Conservation (phyloP, 805 yeast genomes). For the Torulaspora maleeae region DNA sequence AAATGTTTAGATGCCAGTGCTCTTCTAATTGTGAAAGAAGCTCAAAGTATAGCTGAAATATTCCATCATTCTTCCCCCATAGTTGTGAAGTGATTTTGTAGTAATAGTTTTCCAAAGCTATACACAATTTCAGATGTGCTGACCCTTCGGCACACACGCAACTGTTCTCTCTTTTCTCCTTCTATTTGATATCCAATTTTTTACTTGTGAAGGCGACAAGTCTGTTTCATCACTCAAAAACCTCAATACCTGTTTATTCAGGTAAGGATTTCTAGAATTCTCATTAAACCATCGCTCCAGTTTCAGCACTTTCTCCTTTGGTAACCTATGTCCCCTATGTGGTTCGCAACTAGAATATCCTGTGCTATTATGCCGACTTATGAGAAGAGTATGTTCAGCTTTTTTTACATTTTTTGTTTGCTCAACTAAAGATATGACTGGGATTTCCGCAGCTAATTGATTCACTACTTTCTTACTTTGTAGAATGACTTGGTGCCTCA, state of each 20-base stretch:
- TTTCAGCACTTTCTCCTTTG: constrained; percentile 12
- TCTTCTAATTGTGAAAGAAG: constrained; percentile 15
- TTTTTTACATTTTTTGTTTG: neutral
- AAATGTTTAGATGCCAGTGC: no score
- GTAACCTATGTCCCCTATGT: constrained; percentile 22
- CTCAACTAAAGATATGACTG: no score
- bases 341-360: neutral
- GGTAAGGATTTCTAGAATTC: constrained; percentile 20
- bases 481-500: no score
- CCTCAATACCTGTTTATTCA: constrained; percentile 11
- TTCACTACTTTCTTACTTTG: no score
- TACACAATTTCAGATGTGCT: no score
- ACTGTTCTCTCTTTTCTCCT: constrained; percentile 21
- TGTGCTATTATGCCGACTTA: no score
- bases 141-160: no score
- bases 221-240: constrained; percentile 13
- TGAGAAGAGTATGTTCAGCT: neutral
- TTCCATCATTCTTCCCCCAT: constrained; percentile 17
- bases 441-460: no score
- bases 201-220: constrained; percentile 22
- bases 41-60: constrained; percentile 21
- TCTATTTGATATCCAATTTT: constrained; percentile 30
- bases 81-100: constrained; percentile 14
- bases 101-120: no score
- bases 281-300: constrained; percentile 20